phyloP scores from a whole-genome alignment of 1,139 yeast species.

The Saccharomyces pastorianus region DNA sequence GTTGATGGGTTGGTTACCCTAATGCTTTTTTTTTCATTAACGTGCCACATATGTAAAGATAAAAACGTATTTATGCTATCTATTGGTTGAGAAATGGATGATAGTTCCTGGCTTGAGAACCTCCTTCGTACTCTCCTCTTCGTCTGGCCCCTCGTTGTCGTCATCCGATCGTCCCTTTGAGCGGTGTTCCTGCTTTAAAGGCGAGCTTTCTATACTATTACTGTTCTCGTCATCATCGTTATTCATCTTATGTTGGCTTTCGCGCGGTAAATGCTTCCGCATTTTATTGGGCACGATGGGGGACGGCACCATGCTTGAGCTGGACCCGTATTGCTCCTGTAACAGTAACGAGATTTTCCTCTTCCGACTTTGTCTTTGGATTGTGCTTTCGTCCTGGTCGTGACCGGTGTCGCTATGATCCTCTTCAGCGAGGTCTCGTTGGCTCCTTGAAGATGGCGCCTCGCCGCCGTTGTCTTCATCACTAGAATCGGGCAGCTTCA shows the following conservation, averaged over 20 bases:
- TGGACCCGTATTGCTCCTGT: constrained; percentile 30
- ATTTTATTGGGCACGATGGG: constrained; percentile 12
- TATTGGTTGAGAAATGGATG: constrained; percentile 16
- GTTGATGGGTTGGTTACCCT: not conserved
- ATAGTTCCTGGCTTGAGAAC: constrained; percentile 19
- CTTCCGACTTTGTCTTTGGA: constrained; percentile 26
- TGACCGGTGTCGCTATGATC: constrained; percentile 2
- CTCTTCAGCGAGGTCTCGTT: not conserved
- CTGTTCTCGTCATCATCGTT: constrained; percentile 2
- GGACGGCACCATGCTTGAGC: constrained; percentile 26
- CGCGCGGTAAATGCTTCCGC: constrained; percentile 1
- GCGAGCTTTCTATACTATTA: constrained; percentile 16
- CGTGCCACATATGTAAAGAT: not conserved
- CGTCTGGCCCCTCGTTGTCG: not conserved
- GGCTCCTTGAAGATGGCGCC: not conserved
- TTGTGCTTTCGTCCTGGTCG: constrained; percentile 19
- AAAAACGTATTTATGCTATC: not conserved
- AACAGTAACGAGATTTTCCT: constrained; percentile 28
- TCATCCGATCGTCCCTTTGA: not conserved
- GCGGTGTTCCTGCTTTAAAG: constrained; percentile 9
- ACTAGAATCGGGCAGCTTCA: constrained; percentile 24
- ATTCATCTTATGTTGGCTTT: not conserved
- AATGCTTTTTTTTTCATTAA: not conserved
- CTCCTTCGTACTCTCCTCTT: constrained; percentile 17
- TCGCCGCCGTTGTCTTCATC: constrained; percentile 19